Base-by-base conservation (phyloP, 495 filamentous ascomycete species). In the Trichoderma reesei region DNA sequence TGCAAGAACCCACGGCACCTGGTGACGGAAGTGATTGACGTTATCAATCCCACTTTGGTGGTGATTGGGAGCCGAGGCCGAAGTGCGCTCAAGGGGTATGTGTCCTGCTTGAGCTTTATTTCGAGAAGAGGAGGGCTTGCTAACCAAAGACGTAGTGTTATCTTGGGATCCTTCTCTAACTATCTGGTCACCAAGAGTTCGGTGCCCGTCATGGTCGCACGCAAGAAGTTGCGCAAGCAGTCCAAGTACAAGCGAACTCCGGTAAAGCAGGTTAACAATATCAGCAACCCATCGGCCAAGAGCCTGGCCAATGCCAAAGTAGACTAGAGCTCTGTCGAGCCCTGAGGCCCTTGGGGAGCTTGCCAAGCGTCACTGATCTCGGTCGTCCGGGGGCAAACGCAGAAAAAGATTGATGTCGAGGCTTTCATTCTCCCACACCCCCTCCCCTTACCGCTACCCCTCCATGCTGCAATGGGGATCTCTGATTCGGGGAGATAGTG, bases 181-280 rank as follows among this genome's bases (percentile, higher is more conserved):
- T 98, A 98, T 72, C 82, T 98, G 11, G 90, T 98, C 34, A 92
- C 90, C 51, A 96, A 97, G 76, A 92, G 89, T 61, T 95, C 90
- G 7, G 91, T 96, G n/a, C 94, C 94, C 0, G 91, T 95, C 36
- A 95, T 96, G 91, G 90, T 95, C 20, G 91, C 90, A 3, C 82
- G 90, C 34, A 92, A 90, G 78, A 87, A 88, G 65, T 77, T 92
- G 61, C 83, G 87, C 61, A 89, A 90, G 69, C 85, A 90, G 69
- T 83, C 81, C 66, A 90, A 91, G 70, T 86, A 85, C 67, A 83
- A 84, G 68, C 76, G 78, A 39, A 82, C 82, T 31, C 71, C 79
- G 13, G 72, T 85, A 65, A 83, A 83, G 65, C 81, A 90, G 38
- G 82, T 88, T 63, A 92, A 92, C 73, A 91, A 91, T 66, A 79